A percentile compares a stretch with the other conserved stretches of the same genome.
Evolutionary conservation across 164 flowering plant genomes (phyloP).

Genomic region (Nymphaea thermarum): DNA sequence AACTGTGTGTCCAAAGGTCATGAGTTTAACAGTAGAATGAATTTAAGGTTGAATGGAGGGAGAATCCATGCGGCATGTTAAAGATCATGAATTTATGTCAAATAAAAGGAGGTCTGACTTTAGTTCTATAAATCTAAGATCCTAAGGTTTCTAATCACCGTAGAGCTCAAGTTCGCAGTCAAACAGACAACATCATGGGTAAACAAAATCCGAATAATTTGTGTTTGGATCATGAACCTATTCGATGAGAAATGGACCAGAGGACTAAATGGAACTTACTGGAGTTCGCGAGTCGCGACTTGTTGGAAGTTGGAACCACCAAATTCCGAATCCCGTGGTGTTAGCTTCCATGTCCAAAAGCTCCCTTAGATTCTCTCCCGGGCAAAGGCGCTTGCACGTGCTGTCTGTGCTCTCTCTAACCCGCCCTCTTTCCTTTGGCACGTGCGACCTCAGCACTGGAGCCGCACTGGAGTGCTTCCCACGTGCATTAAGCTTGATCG

Average conservation of each 20-base stretch:
- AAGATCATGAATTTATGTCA: no score
- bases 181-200: not conserved
- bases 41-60: no score
- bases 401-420: conserved; percentile 1
- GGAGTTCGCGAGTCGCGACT: not conserved
- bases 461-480: not conserved
- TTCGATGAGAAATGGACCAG: not conserved
- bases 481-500: not conserved
- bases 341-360: not conserved
- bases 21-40: no score
- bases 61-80: no score
- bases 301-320: not conserved
- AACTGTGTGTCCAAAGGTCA: no score
- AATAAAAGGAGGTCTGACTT: no score
- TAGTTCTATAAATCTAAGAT: no score
- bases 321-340: not conserved
- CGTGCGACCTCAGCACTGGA: not conserved
- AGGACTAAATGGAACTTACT: no score
- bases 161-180: no score
- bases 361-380: not conserved
- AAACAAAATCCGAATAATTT: no score
- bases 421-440: not conserved
- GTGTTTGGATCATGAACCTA: not conserved
- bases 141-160: not conserved
- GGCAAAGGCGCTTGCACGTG: not conserved